Evolutionary conservation across 2,329 filamentous ascomycete genomes (phyloP), one percentile per base, ranked within the genome.

Genomic region (Arthrinium puccinioides): DNA sequence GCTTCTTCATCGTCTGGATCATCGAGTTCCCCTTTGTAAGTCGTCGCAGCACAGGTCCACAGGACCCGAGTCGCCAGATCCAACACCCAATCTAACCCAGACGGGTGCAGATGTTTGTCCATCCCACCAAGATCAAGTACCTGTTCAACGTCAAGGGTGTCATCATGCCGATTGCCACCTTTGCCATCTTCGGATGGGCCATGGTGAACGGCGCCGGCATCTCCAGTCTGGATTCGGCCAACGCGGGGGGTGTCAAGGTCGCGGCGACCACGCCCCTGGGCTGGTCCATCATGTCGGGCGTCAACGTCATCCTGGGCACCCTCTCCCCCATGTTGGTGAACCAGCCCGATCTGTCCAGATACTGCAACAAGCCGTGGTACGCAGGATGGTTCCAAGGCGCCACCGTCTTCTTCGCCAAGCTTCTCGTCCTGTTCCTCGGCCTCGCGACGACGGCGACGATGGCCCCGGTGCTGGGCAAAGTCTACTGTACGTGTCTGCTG

Each of bases 1-100:
- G 52, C 14, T 63, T 64, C 35, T 62, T 65, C 45, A 45, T 64
- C 30, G 53, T 55, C 31, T 64, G 62, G 62, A 32, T 62, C 6
- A 37, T 62, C 15, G 54, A 63, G 40, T 47, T 64, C 26, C 61
- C 62, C 3, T 64, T 67, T 39, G 48, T 53, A 37, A 37, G 50
- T 37, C 11, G n/a, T n/a, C n/a, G n/a, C n/a, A n/a, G n/a, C n/a
- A n/a, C n/a, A n/a, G n/a, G n/a, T n/a, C n/a, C n/a, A n/a, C n/a
- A n/a, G n/a, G n/a, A n/a, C n/a, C n/a, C n/a, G n/a, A n/a, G n/a
- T n/a, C n/a, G n/a, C n/a, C n/a, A n/a, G n/a, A n/a, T n/a, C n/a
- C n/a, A n/a, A n/a, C n/a, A n/a, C n/a, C n/a, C n/a, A n/a, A n/a
- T n/a, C n/a, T n/a, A n/a, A n/a, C n/a, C n/a, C 14, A 35, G 8